Conservation (phyloP, 371 early-diverging fungal species). For the Conidiobolus incongruus region DNA sequence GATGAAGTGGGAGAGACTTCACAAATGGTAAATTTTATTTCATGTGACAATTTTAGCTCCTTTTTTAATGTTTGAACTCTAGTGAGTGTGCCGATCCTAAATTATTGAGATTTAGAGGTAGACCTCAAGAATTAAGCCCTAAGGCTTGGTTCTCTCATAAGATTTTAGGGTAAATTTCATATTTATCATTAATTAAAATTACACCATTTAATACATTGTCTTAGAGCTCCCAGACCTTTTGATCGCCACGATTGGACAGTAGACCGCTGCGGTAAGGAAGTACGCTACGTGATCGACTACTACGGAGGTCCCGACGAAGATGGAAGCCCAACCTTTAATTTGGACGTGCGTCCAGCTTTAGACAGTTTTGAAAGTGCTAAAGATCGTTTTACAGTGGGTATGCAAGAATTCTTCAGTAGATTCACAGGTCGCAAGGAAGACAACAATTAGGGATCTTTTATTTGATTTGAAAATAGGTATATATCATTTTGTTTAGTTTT, state of each 20-base stretch:
- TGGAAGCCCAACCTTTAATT: conserved; percentile 40
- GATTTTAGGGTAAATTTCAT: conserved; percentile 32
- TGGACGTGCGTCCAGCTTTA: conserved; percentile 75
- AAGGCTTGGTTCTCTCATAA: conserved; percentile 44
- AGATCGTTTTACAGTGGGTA: conserved; percentile 24
- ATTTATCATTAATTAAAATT: neutral
- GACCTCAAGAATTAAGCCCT: conserved; percentile 59
- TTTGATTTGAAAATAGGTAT: too few species aligned
- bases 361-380: conserved; percentile 20
- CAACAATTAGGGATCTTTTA: too few species aligned
- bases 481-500: too few species aligned
- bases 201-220: neutral
- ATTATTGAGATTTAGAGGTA: conserved; percentile 66
- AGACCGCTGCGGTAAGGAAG: conserved; percentile 76
- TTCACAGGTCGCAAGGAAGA: too few species aligned
- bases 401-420: conserved; percentile 1
- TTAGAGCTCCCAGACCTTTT: conserved; percentile 33
- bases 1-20: conserved; percentile 64
- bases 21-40: conserved; percentile 19
- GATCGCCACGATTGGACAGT: conserved; percentile 96
- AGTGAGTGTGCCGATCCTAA: conserved; percentile 40
- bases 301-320: conserved; percentile 48
- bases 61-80: neutral
- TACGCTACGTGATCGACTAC: conserved; percentile 88
- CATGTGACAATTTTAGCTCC: neutral